Percentiles rank a stretch among this genome's conserved stretches.
These are phyloP conservation scores for Dionaea muscipula DNA, from an alignment of 179 eudicot species.

Conservation along the genomic window DNA sequence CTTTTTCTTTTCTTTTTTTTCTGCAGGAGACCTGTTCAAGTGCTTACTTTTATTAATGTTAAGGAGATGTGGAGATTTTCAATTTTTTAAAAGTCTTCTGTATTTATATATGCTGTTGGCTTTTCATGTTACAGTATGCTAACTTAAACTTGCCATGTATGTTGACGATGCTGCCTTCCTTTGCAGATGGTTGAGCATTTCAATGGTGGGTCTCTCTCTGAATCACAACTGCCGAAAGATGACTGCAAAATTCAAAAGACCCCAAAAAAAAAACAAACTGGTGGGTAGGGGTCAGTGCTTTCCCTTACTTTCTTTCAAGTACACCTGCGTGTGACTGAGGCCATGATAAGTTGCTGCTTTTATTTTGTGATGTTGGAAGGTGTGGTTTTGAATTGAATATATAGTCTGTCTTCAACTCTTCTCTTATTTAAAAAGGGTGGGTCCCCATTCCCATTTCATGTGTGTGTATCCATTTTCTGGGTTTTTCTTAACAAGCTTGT, in stretches of 20 bases:
- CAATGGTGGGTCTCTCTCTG: conserved; percentile 26
- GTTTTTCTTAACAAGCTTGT: too few relatives aligned
- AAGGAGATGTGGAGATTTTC: too few relatives aligned
- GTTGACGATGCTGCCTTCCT: background rate
- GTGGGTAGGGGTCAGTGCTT: conserved; percentile 23
- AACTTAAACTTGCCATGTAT: conserved; percentile 18
- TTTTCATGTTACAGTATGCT: conserved; percentile 22
- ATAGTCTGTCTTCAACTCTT: background rate
- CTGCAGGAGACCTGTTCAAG: background rate
- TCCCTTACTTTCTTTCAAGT: background rate
- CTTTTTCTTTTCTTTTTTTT: conserved; percentile 9
- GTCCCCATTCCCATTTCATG: conserved; percentile 1
- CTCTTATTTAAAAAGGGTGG: too few relatives aligned
- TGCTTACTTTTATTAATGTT: background rate
- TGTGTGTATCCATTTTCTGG: conserved; percentile 3
- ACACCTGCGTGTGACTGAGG: conserved; percentile 7
- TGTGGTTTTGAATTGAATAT: conserved; percentile 1
- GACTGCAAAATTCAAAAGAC: conserved; percentile 21
- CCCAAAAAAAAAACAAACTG: conserved; percentile 22
- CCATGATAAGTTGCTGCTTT: background rate
- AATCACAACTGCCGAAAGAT: conserved; percentile 6
- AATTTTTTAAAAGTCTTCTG: too few relatives aligned
- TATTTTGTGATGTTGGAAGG: background rate
- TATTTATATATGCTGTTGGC: conserved; percentile 12
- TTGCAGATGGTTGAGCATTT: conserved; percentile 31